phyloP scores from a whole-genome alignment of 106 monocot genomes.

The Apostasia shenzhenica region DNA sequence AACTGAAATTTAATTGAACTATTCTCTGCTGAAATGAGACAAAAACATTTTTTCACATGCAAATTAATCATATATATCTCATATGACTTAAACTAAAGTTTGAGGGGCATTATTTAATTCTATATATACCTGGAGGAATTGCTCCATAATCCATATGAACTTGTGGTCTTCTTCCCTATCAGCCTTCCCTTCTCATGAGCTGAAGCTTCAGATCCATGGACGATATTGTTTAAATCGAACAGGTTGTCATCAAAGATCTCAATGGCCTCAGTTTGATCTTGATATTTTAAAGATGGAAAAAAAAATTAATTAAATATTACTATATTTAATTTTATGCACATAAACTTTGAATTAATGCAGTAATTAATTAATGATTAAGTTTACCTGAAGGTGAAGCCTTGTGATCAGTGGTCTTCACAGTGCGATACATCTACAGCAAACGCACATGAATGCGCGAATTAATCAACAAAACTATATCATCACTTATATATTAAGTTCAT shows the following conservation, averaged over 20 bases:
- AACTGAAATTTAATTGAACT: no score
- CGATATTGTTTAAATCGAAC: slow-evolving; percentile 21
- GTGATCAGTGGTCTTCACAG: slow-evolving; percentile 53
- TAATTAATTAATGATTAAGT: no score
- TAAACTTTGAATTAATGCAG: no score
- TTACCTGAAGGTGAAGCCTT: slow-evolving; percentile 48
- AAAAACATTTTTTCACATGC: no score
- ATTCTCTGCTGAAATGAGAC: no score
- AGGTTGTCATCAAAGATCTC: slow-evolving; percentile 55
- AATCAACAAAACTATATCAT: no score
- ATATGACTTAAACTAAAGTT: neutral
- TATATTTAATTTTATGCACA: no score
- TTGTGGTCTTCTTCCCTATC: neutral
- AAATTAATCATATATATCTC: no score
- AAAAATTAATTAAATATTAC: no score
- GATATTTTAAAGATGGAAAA: no score
- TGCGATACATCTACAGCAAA: slow-evolving; percentile 47
- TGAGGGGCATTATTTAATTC: neutral
- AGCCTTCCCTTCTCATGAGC: slow-evolving; percentile 12
- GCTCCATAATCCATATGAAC: slow-evolving; percentile 23
- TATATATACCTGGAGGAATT: slow-evolving; percentile 24
- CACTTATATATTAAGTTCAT: no score
- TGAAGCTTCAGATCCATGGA: slow-evolving; percentile 11
- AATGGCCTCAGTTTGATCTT: neutral
- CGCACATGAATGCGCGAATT: neutral